These are phyloP conservation scores for Malassezia dermatis DNA, from an alignment of 1,284 basidiomycete genomes.

Conservation along the genomic window DNA sequence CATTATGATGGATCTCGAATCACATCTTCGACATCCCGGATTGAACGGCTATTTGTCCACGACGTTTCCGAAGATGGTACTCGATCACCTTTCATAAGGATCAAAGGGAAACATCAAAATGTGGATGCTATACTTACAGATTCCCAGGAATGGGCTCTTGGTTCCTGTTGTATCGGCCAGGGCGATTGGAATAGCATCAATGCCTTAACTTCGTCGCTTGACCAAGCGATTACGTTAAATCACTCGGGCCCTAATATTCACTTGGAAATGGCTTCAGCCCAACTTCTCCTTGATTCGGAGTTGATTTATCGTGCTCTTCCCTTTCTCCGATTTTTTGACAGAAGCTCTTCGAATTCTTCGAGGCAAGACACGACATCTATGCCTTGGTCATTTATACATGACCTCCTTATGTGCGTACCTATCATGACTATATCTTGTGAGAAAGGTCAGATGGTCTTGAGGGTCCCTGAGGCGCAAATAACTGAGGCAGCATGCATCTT, in stretches of 20 bases:
- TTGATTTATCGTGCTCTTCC: not conserved
- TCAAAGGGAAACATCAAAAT: not conserved
- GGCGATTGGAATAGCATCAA: not conserved
- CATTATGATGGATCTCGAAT: not conserved
- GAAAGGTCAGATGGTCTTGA: not conserved
- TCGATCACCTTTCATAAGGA: not conserved
- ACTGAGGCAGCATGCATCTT: not conserved
- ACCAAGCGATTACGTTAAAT: not conserved
- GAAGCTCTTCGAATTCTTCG: not conserved
- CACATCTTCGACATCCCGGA: not conserved
- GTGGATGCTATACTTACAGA: not conserved
- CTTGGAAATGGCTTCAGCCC: not conserved
- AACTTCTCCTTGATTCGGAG: not conserved
- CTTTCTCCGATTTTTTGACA: not conserved
- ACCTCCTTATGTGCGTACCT: not conserved
- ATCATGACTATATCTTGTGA: not conserved
- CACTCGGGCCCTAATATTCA: not conserved
- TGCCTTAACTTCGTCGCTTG: not conserved
- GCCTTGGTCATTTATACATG: not conserved
- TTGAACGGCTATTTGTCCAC: not conserved
- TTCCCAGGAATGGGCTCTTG: not conserved
- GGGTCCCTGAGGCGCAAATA: not conserved
- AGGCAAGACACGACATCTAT: not conserved
- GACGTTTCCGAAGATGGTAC: not conserved
- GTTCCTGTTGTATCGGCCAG: not conserved